Evolutionary conservation across 2,329 filamentous ascomycete species (phyloP).

Genomic region (Diaporthe helianthi): DNA sequence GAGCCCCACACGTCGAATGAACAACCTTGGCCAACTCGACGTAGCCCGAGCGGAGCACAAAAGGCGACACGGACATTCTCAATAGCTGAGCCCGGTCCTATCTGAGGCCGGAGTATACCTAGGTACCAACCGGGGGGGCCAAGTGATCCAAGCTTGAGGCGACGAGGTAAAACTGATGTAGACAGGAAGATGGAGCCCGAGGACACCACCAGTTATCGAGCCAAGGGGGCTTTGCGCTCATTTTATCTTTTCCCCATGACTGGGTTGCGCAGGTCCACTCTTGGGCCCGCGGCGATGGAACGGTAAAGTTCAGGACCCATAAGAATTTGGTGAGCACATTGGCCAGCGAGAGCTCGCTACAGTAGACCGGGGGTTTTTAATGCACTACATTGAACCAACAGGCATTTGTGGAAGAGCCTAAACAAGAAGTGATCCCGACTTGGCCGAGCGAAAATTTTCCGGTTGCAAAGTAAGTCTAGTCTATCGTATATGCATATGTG

Average conservation of each 20-base stretch:
- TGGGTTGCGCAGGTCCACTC: conserved; percentile 1
- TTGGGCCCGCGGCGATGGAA: neutral
- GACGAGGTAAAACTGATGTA: neutral
- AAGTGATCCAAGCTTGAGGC: neutral
- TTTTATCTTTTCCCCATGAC: neutral
- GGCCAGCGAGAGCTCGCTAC: neutral
- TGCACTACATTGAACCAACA: conserved; percentile 3
- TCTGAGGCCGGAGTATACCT: neutral
- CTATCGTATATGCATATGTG: neutral
- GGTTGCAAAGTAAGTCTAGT: neutral
- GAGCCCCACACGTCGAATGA: conserved; percentile 3
- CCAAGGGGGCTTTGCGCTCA: neutral
- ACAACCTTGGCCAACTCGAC: conserved; percentile 12
- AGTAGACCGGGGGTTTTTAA: neutral
- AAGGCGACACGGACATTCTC: neutral
- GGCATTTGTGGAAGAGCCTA: neutral
- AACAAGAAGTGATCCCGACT: neutral
- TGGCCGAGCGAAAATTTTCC: conserved; percentile 17
- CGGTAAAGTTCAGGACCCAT: conserved; percentile 15
- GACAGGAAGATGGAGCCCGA: neutral
- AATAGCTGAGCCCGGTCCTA: neutral
- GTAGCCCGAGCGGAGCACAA: conserved; percentile 18
- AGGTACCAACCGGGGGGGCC: neutral
- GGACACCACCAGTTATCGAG: neutral
- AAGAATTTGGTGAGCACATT: conserved; percentile 8